Percentiles rank a stretch among this genome's conserved stretches.
These are phyloP conservation scores for Lentinus brumalis DNA, from an alignment of 768 basidiomycete species.

Conservation along the genomic window DNA sequence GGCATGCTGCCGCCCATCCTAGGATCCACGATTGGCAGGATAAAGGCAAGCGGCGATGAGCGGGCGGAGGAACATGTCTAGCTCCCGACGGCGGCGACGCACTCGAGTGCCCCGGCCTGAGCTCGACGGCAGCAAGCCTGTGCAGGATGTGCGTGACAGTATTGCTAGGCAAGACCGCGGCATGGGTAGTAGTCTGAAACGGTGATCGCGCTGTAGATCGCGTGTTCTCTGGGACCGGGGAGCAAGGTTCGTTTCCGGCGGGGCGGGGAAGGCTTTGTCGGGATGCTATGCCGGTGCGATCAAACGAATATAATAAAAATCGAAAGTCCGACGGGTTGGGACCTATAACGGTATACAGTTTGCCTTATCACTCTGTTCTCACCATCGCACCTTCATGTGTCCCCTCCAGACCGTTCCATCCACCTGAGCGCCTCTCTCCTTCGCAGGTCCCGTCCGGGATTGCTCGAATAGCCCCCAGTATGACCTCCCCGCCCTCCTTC, in stretches of 20 bases:
- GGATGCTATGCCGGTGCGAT: not conserved
- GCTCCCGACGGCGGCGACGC: too few relatives aligned
- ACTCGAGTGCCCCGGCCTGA: too few relatives aligned
- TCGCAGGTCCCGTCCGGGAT: constrained; percentile 20
- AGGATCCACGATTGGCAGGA: too few relatives aligned
- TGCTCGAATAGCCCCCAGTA: constrained; percentile 15
- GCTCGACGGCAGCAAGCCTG: too few relatives aligned
- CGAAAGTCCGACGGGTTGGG: constrained; percentile 30
- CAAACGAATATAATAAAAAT: constrained; percentile 11
- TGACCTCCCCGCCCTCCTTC: constrained; percentile 22
- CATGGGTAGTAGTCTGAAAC: too few relatives aligned
- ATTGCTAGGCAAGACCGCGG: too few relatives aligned
- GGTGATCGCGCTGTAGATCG: not conserved
- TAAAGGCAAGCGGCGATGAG: too few relatives aligned
- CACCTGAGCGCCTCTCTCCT: constrained; percentile 17
- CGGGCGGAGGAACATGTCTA: too few relatives aligned
- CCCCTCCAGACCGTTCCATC: constrained; percentile 21
- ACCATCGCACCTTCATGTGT: constrained; percentile 20
- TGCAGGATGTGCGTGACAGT: too few relatives aligned
- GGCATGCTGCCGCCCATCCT: too few relatives aligned
- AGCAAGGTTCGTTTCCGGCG: not conserved
- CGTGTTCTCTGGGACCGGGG: not conserved
- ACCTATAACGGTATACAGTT: constrained; percentile 30
- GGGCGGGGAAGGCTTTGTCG: not conserved
- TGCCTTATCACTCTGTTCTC: constrained; percentile 27